These are phyloP conservation scores for Backusella circina DNA, from an alignment of 192 early-diverging fungal genomes.

Conservation along the genomic window DNA sequence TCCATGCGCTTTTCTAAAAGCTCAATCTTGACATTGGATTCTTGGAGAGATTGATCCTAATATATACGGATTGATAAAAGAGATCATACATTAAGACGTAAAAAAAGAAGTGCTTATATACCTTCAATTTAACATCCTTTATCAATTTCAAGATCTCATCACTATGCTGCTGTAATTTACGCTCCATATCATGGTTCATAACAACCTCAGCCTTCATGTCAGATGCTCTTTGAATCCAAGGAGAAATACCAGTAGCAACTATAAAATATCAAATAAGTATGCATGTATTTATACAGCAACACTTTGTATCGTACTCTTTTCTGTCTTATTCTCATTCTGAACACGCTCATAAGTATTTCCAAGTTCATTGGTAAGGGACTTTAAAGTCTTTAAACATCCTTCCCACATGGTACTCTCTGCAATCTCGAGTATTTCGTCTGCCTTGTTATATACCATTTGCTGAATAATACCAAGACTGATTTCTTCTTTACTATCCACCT, in stretches of 20 bases:
- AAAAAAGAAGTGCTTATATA: conserved; percentile 11
- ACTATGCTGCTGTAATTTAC: conserved; percentile 66
- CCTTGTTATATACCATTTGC: conserved; percentile 51
- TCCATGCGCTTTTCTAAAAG: conserved; percentile 77
- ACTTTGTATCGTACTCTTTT: conserved; percentile 37
- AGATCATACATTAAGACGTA: not conserved
- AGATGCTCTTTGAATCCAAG: conserved; percentile 76
- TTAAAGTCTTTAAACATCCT: conserved; percentile 48
- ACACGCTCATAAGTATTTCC: conserved; percentile 37
- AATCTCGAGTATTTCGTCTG: conserved; percentile 53
- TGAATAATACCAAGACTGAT: conserved; percentile 45
- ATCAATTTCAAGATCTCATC: conserved; percentile 79
- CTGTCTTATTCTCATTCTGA: conserved; percentile 48
- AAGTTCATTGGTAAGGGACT: conserved; percentile 43
- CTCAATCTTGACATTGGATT: conserved; percentile 69
- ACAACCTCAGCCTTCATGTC: conserved; percentile 76
- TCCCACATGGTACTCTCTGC: conserved; percentile 59
- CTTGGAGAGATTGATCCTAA: conserved; percentile 75
- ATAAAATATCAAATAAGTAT: not conserved
- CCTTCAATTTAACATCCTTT: conserved; percentile 74
- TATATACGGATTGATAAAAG: not conserved
- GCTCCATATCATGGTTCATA: conserved; percentile 77
- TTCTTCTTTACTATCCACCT: conserved; percentile 38
- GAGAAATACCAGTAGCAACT: conserved; percentile 52
- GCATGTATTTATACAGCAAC: not conserved